Base-by-base conservation (phyloP, 352 stramenopile species). In the Chrysophaeum taylorii region DNA sequence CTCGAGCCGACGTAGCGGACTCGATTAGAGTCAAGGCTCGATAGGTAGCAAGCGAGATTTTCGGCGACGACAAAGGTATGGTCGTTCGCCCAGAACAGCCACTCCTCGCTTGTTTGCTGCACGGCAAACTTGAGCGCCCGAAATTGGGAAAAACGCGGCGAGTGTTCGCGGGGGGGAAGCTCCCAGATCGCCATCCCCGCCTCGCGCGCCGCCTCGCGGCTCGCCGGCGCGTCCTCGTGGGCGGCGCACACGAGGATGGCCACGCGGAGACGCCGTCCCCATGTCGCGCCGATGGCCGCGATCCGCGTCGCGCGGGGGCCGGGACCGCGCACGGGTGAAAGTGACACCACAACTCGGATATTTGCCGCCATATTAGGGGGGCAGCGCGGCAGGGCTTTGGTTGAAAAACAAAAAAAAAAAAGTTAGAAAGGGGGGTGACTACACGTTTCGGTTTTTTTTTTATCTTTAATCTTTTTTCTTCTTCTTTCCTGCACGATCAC, bases 241-340 rank as follows among this genome's bases (percentile, higher is more conserved):
- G 2, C 52, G 4, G 2, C 27, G 27, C 12, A 7, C 15, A 33
- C 14, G 27, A 63, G 25, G 4, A 63, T 33, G 4, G 52, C 52
- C 27, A 63, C 25, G 52, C 29, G n/a, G 27, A 33, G 12, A 7
- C 52, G 52, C 33, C 7, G 2, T 4, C 52, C 52, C 27, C 12
- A 25, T 33, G 52, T 63, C 27, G 36, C 52, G 9, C 27, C n/a
- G 7, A 63, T 63, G 52, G 52, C 52, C 25, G 2, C n/a, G 4
- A 63, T 25, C 9, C 52, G 52, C 52, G 52, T 39, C 52, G 52
- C 52, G 52, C 52, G 52, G 27, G 52, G 52, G 7, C 52, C 52
- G 7, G 52, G 52, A 2, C 52, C 52, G 52, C 52, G 52, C 7
- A 63, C 52, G 27, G 52, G 52, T 15, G 52, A 63, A 7, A 63